Percentiles rank a stretch among this genome's conserved stretches.
Conservation (phyloP, 306 rosid genomes). For the Cicer judaicum region DNA sequence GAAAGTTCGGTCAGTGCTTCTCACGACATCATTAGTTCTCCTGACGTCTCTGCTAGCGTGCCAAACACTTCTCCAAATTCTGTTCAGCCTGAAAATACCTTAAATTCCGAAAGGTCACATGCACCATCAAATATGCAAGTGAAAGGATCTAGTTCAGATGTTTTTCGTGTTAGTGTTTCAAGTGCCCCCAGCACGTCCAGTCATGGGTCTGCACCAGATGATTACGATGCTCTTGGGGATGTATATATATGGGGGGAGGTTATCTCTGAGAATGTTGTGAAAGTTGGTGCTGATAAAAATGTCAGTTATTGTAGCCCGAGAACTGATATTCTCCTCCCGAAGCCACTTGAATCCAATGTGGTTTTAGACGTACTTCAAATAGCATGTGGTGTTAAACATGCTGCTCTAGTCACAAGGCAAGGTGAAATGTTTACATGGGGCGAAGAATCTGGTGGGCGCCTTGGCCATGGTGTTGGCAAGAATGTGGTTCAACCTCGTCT, state of each 20-base stretch:
- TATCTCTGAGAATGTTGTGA: slow-evolving; percentile 76
- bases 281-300: slow-evolving; percentile 79
- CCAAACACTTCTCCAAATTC: slow-evolving; percentile 66
- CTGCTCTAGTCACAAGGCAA: slow-evolving; percentile 94
- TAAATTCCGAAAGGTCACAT: slow-evolving; percentile 73
- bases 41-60: slow-evolving; percentile 67
- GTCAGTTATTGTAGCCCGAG: slow-evolving; percentile 61
- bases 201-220: slow-evolving; percentile 97
- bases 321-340: slow-evolving; percentile 88
- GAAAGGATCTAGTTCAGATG: slow-evolving; percentile 96
- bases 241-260: slow-evolving; percentile 97
- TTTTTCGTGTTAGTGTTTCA: slow-evolving; percentile 97
- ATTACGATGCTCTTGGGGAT: slow-evolving; percentile 95
- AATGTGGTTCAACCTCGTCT: slow-evolving; percentile 82
- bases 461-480: slow-evolving; percentile 97
- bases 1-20: slow-evolving; percentile 76
- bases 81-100: slow-evolving; percentile 60
- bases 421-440: slow-evolving; percentile 99
- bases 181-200: slow-evolving; percentile 99
- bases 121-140: slow-evolving; percentile 91
- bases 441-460: slow-evolving; percentile 99
- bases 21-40: slow-evolving; percentile 65
- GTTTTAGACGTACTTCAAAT: slow-evolving; percentile 91
- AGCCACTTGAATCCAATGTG: slow-evolving; percentile 85
- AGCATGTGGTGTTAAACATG: slow-evolving; percentile 95